Percentiles rank a stretch among this genome's conserved stretches.
These are phyloP conservation scores for Nannochloropsis oceanica DNA, from an alignment of 108 stramenopile genomes.

Conservation along the genomic window DNA sequence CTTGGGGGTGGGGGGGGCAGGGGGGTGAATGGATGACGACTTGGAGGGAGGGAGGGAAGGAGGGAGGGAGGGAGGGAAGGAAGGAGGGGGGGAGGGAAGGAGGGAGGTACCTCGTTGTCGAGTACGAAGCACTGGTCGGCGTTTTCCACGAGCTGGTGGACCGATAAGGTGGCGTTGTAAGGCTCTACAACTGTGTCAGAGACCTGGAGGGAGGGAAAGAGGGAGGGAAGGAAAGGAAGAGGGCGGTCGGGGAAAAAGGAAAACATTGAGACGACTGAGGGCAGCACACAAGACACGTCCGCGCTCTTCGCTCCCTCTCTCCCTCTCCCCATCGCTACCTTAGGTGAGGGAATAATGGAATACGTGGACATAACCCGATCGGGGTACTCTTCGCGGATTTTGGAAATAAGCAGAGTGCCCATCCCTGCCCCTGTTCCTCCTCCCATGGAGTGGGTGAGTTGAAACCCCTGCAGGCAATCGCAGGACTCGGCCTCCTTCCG, in stretches of 20 bases:
- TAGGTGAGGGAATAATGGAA: slow-evolving; percentile 70
- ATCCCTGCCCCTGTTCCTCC: slow-evolving; percentile 66
- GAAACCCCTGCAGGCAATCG: slow-evolving; percentile 72
- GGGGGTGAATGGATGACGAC: neutral
- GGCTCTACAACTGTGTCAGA: slow-evolving; percentile 92
- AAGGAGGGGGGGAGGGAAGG: neutral
- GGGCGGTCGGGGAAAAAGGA: neutral
- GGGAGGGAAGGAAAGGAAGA: neutral
- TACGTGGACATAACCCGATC: slow-evolving; percentile 75
- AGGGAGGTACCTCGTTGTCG: slow-evolving; percentile 59
- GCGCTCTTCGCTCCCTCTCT: too few relatives aligned
- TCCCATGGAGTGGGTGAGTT: slow-evolving; percentile 69
- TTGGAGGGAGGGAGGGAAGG: neutral
- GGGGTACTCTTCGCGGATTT: slow-evolving; percentile 89
- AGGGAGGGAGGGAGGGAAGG: neutral
- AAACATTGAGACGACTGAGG: neutral
- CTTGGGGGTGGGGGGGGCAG: neutral
- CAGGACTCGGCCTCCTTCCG: slow-evolving; percentile 82
- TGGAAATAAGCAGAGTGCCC: slow-evolving; percentile 79
- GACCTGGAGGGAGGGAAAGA: slow-evolving; percentile 1
- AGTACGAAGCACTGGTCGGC: slow-evolving; percentile 88
- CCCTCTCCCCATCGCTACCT: too few relatives aligned
- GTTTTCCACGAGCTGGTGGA: slow-evolving; percentile 92
- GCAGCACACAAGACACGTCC: too few relatives aligned
- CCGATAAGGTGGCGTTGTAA: slow-evolving; percentile 90